These are phyloP conservation scores for Komagataella populi DNA, from an alignment of 805 yeast genomes.

Conservation along the genomic window DNA sequence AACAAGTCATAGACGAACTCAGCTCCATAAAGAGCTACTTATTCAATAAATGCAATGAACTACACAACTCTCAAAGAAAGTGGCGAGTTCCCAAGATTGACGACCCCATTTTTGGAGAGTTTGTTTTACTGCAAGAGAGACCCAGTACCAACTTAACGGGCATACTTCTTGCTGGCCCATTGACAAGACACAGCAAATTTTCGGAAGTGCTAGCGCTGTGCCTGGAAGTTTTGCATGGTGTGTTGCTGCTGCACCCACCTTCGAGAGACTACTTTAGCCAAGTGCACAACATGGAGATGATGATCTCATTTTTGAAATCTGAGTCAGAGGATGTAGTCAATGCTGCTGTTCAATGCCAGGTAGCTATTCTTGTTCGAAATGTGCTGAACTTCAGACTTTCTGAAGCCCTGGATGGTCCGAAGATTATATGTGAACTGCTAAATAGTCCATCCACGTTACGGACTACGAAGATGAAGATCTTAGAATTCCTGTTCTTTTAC, in stretches of 20 bases:
- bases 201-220: conserved; percentile 9
- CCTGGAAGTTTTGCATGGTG: conserved; percentile 39
- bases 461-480: conserved; percentile 43
- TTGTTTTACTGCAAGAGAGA: conserved; percentile 33
- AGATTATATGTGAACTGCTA: conserved; percentile 31
- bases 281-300: conserved; percentile 22
- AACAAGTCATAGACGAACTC: not conserved
- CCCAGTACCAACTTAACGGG: conserved; percentile 37
- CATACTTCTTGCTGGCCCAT: conserved; percentile 17
- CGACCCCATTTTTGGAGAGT: conserved; percentile 21
- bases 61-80: conserved; percentile 2
- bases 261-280: conserved; percentile 36
- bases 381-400: conserved; percentile 44
- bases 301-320: conserved; percentile 14
- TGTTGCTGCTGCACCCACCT: conserved; percentile 42
- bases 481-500: conserved; percentile 61
- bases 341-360: conserved; percentile 36
- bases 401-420: conserved; percentile 43
- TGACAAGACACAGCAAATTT: conserved; percentile 5
- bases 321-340: conserved; percentile 14
- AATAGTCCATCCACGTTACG: conserved; percentile 26
- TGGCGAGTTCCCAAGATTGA: conserved; percentile 15
- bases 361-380: conserved; percentile 43
- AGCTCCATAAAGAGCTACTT: not conserved
- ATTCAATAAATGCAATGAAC: not conserved